Conservation (phyloP, 208 protist species). For the Porcisia hertigi region DNA sequence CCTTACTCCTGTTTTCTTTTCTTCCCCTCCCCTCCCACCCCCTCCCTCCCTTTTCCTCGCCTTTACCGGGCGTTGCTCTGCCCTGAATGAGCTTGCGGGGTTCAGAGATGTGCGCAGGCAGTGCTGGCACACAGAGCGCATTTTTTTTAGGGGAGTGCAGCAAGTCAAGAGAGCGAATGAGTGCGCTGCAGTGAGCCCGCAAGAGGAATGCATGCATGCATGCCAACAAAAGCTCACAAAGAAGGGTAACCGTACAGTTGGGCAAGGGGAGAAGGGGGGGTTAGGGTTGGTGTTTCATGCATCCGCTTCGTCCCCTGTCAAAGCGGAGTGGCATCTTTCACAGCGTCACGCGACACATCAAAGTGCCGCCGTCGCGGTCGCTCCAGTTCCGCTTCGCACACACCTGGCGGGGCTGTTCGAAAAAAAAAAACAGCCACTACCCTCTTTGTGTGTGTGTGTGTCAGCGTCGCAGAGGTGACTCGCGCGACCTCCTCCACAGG, state of each 20-base stretch:
- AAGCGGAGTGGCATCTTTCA: slow-evolving; percentile 62
- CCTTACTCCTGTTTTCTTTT: too few species aligned
- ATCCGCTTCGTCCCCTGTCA: background rate
- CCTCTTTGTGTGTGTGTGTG: background rate
- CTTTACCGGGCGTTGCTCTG: background rate
- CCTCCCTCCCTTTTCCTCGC: background rate
- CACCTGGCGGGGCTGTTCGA: slow-evolving; percentile 5
- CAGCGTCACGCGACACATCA: slow-evolving; percentile 24
- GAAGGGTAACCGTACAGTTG: background rate
- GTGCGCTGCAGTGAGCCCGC: too few species aligned
- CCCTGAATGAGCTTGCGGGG: background rate
- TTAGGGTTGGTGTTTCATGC: background rate
- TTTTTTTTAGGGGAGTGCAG: too few species aligned
- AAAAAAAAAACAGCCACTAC: background rate
- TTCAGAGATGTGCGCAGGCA: background rate
- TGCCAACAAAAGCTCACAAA: too few species aligned
- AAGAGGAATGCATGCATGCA: too few species aligned
- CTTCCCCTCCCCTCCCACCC: background rate
- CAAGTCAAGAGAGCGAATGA: too few species aligned
- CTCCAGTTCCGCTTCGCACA: slow-evolving; percentile 17
- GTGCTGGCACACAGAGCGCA: too few species aligned
- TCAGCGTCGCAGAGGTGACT: background rate
- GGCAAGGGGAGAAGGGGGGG: background rate
- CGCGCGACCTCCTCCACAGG: background rate
- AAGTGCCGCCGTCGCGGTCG: slow-evolving; percentile 12